These are phyloP conservation scores for Blumeria hordei DNA, from an alignment of 2,329 filamentous ascomycete species.

Conservation along the genomic window DNA sequence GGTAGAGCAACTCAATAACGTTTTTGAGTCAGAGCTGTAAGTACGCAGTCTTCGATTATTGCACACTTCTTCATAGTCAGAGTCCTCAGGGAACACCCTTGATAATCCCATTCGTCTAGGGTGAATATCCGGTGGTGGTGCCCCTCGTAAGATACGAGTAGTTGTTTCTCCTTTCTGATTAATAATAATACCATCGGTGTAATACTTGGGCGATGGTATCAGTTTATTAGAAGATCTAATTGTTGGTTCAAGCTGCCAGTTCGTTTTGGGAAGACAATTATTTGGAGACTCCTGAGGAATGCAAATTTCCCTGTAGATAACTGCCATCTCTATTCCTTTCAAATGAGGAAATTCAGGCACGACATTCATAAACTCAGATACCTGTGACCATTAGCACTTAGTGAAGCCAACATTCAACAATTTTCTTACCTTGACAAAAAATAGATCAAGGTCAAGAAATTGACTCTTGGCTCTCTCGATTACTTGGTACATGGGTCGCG, in stretches of 20 bases:
- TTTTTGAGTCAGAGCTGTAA: not conserved
- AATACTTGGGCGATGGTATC: conserved; percentile 32
- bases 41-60: conserved; percentile 28
- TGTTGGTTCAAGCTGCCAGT: conserved; percentile 36
- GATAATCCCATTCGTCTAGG: conserved; percentile 28
- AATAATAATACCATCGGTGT: conserved; percentile 28
- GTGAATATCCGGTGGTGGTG: conserved; percentile 27
- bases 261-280: conserved; percentile 15
- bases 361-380: conserved; percentile 35
- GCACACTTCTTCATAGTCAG: conserved; percentile 30
- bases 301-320: conserved; percentile 30
- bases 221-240: conserved; percentile 26
- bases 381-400: conserved; percentile 17
- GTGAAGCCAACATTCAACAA: conserved; percentile 4
- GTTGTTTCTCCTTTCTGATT: conserved; percentile 25
- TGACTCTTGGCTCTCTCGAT: conserved; percentile 9
- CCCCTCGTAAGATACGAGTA: conserved; percentile 22
- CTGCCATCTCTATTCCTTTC: conserved; percentile 26
- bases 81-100: conserved; percentile 28
- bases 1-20: too few relatives aligned
- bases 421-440: conserved; percentile 35
- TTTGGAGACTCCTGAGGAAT: conserved; percentile 2
- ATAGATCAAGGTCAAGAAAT: conserved; percentile 33
- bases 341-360: conserved; percentile 34
- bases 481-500: conserved; percentile 4